phyloP scores from a whole-genome alignment of 208 protist genomes.

The Phytomonas francai region DNA sequence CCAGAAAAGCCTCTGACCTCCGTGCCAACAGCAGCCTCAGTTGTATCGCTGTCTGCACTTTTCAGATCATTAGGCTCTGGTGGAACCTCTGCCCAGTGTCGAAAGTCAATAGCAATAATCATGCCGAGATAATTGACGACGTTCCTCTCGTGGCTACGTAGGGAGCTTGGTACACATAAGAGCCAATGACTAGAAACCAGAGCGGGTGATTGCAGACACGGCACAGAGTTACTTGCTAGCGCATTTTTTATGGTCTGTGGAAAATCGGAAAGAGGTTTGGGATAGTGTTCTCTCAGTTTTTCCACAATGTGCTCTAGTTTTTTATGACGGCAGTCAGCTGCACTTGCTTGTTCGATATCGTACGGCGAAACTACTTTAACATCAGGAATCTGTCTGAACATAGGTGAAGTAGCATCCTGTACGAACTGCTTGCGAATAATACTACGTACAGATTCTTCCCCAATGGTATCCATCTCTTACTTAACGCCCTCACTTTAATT shows the following conservation, averaged over 20 bases:
- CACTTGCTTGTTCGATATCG: neutral
- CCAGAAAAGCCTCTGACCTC: constrained; percentile 28
- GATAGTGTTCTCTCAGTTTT: neutral
- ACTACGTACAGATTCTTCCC: neutral
- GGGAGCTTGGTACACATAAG: constrained; percentile 29
- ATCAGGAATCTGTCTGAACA: neutral
- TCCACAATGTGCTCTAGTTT: neutral
- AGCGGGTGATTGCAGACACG: neutral
- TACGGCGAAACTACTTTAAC: neutral
- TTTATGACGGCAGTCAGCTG: neutral
- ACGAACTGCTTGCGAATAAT: neutral
- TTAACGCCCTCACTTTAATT: neutral
- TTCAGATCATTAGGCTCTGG: neutral
- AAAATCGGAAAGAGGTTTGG: neutral
- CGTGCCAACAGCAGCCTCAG: constrained; percentile 22
- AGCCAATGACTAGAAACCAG: constrained; percentile 40
- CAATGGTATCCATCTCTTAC: neutral
- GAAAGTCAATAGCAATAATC: constrained; percentile 81
- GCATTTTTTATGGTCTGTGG: neutral
- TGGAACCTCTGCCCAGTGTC: constrained; percentile 64
- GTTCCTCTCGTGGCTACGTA: constrained; percentile 21
- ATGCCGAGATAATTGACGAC: constrained; percentile 72
- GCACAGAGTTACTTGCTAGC: neutral
- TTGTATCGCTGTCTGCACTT: constrained; percentile 2
- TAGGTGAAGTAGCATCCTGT: neutral